Conservation (phyloP, 176 grass and related monocot genomes). For the Cenchrus americanus region DNA sequence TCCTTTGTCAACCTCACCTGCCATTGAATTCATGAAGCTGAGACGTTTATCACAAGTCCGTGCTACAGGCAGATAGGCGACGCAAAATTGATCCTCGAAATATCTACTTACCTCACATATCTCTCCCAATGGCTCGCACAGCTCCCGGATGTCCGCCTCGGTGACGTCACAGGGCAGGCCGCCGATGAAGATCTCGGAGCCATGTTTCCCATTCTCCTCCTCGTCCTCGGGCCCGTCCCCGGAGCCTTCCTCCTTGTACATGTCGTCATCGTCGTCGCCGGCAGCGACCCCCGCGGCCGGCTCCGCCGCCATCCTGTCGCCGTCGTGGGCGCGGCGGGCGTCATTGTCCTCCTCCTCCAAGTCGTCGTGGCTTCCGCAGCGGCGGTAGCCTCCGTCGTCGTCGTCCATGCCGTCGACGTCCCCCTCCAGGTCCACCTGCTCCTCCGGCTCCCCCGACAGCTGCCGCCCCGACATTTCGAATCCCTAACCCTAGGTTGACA, state of each 20-base stretch:
- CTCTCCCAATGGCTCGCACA: slow-evolving; percentile 76
- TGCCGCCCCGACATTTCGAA: slow-evolving; percentile 57
- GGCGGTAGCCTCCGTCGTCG: slow-evolving; percentile 54
- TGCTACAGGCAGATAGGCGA: not conserved
- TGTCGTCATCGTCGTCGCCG: not conserved
- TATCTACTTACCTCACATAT: slow-evolving; percentile 69
- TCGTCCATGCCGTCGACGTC: slow-evolving; percentile 93
- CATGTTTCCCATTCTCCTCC: slow-evolving; percentile 79
- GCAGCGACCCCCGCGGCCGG: not conserved
- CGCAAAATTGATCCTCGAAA: not conserved
- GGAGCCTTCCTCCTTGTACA: too few relatives aligned
- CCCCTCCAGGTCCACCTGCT: slow-evolving; percentile 94
- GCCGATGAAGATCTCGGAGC: slow-evolving; percentile 89
- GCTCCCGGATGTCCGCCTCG: slow-evolving; percentile 75
- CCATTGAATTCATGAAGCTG: slow-evolving; percentile 31
- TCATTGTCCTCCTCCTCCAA: slow-evolving; percentile 60
- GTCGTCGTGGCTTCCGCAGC: slow-evolving; percentile 39
- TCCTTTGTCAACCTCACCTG: slow-evolving; percentile 94
- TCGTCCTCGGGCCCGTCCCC: slow-evolving; percentile 55
- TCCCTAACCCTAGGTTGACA: slow-evolving; percentile 38
- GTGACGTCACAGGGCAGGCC: slow-evolving; percentile 73
- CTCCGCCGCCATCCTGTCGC: slow-evolving; percentile 26
- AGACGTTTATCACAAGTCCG: not conserved
- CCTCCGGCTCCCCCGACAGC: slow-evolving; percentile 79
- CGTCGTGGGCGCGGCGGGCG: slow-evolving; percentile 27